Conservation (phyloP, 441 rosid genomes). For the Euphorbia schlechtendalii region DNA sequence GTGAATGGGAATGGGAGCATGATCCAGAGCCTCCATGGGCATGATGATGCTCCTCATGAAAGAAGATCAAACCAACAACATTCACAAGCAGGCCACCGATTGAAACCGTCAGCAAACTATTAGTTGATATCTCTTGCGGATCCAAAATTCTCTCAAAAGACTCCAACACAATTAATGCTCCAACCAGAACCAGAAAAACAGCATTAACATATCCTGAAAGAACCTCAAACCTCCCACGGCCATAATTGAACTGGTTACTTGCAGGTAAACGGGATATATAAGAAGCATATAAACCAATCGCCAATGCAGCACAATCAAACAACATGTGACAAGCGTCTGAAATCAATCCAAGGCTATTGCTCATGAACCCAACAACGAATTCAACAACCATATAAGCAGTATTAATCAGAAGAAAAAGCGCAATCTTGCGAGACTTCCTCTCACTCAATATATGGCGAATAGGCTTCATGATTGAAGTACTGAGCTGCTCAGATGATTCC, state of each 20-base stretch:
- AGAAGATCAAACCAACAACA: slow-evolving; percentile 79
- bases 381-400: slow-evolving; percentile 87
- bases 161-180: slow-evolving; percentile 83
- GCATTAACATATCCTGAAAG: slow-evolving; percentile 92
- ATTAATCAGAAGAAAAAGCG: slow-evolving; percentile 80
- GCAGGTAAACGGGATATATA: slow-evolving; percentile 89
- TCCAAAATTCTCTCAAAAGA: slow-evolving; percentile 92
- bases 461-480: slow-evolving; percentile 53
- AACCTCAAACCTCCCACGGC: slow-evolving; percentile 94
- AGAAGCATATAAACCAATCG: slow-evolving; percentile 84
- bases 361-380: slow-evolving; percentile 88
- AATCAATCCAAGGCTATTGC: slow-evolving; percentile 93
- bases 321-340: slow-evolving; percentile 96
- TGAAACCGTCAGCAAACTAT: slow-evolving; percentile 69
- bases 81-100: slow-evolving; percentile 86
- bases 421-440: slow-evolving; percentile 95
- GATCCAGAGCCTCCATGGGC: slow-evolving; percentile 96
- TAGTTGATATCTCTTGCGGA: slow-evolving; percentile 88
- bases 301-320: slow-evolving; percentile 98
- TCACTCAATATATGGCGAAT: slow-evolving; percentile 80
- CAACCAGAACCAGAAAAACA: slow-evolving; percentile 82
- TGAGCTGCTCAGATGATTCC: slow-evolving; percentile 53
- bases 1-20: slow-evolving; percentile 48
- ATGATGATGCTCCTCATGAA: slow-evolving; percentile 98
- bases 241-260: slow-evolving; percentile 83